Evolutionary conservation across 441 rosid genomes (phyloP).

Genomic region (Bruguiera hainesii): DNA sequence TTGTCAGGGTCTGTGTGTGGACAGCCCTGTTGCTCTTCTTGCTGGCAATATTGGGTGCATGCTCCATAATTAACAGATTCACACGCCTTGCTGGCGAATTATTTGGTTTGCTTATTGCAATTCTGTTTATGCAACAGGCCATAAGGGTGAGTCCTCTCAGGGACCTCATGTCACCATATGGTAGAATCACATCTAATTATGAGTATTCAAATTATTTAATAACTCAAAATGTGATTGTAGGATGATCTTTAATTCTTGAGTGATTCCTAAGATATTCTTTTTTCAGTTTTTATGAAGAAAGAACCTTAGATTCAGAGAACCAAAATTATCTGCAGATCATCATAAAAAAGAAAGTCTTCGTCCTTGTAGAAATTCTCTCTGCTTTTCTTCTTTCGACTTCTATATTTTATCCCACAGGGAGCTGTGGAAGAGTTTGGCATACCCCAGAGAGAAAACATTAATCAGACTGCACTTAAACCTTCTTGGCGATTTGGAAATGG

Average conservation of each 20-base stretch:
- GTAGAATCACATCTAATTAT: constrained; percentile 2
- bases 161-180: constrained; percentile 7
- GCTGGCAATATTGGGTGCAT: constrained; percentile 66
- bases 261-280: too few species aligned
- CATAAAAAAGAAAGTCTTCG: neutral
- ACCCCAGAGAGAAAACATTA: constrained; percentile 58
- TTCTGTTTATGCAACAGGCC: constrained; percentile 88
- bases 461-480: constrained; percentile 47
- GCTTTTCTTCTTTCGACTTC: constrained; percentile 4
- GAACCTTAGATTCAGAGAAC: constrained; percentile 4
- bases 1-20: constrained; percentile 76
- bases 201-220: constrained; percentile 14
- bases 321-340: neutral
- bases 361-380: neutral
- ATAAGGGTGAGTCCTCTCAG: constrained; percentile 47
- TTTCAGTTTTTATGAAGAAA: too few species aligned
- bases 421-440: constrained; percentile 70
- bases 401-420: constrained; percentile 44
- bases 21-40: constrained; percentile 68
- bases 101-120: constrained; percentile 78
- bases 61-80: constrained; percentile 80
- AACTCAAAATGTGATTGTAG: neutral
- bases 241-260: neutral
- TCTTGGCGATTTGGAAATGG: constrained; percentile 85
- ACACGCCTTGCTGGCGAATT: constrained; percentile 82